phyloP scores from a whole-genome alignment of 768 basidiomycete genomes.

The Termitomyces titanicus region DNA sequence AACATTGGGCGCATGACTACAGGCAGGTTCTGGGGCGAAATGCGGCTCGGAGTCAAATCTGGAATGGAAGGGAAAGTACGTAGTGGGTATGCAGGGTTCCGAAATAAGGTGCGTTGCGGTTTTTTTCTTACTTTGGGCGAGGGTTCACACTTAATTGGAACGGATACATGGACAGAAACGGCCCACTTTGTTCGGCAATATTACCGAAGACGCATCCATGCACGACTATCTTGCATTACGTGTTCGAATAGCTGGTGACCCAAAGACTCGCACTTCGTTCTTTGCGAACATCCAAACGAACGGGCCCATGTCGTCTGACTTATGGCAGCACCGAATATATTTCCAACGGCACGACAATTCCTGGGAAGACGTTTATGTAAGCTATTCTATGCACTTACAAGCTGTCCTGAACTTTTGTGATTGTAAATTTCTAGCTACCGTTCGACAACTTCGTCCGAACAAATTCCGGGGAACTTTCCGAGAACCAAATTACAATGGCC shows the following conservation, averaged over 20 bases:
- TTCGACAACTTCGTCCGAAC: conserved; percentile 73
- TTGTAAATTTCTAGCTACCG: conserved; percentile 57
- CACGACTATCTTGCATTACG: conserved; percentile 82
- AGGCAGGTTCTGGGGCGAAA: conserved; percentile 76
- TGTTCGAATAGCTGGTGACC: conserved; percentile 73
- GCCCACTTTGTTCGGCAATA: conserved; percentile 83
- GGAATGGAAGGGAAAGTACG: conserved; percentile 67
- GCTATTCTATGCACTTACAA: conserved; percentile 24
- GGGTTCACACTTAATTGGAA: neutral
- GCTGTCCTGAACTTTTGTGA: neutral
- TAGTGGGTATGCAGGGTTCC: conserved; percentile 88
- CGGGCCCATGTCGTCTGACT: conserved; percentile 70
- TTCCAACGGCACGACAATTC: conserved; percentile 59
- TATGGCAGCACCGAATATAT: conserved; percentile 95
- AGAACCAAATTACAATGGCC: conserved; percentile 72
- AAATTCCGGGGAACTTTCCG: conserved; percentile 66
- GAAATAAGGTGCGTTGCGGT: conserved; percentile 61
- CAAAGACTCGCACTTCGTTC: conserved; percentile 77
- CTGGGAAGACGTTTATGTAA: conserved; percentile 83
- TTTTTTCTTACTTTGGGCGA: neutral
- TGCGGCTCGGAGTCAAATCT: conserved; percentile 65
- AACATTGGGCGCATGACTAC: conserved; percentile 48
- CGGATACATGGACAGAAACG: conserved; percentile 43
- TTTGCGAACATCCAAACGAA: conserved; percentile 93
- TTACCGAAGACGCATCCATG: conserved; percentile 78